These are phyloP conservation scores for Triticum urartu DNA, from an alignment of 176 grass and related monocot genomes.

Conservation along the genomic window DNA sequence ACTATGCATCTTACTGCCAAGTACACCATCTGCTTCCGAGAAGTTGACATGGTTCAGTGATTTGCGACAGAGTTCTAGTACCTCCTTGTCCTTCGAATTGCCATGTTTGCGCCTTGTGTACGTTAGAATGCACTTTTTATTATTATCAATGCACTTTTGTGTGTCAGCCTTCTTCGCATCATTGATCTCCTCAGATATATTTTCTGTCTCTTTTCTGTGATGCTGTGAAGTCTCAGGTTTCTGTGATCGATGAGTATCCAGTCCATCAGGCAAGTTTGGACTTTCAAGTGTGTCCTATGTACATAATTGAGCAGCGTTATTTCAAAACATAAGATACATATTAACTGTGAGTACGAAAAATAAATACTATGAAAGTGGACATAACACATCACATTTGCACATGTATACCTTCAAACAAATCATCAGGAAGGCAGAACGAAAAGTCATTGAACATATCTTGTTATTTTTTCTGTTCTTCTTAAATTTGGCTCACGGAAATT, in stretches of 20 bases:
- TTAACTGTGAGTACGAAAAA: neutral
- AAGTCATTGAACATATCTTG: neutral
- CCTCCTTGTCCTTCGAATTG: conserved; percentile 20
- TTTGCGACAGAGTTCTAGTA: conserved; percentile 42
- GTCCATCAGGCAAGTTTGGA: conserved; percentile 4
- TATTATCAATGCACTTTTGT: conserved; percentile 10
- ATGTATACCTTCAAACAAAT: neutral
- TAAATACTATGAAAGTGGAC: neutral
- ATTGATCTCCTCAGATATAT: neutral
- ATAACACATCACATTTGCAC: neutral
- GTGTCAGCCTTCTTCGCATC: conserved; percentile 31
- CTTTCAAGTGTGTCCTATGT: conserved; percentile 21
- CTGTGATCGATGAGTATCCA: conserved; percentile 29
- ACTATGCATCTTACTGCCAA: neutral
- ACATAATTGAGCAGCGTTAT: conserved; percentile 23
- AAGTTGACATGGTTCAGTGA: conserved; percentile 42
- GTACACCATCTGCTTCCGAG: conserved; percentile 22
- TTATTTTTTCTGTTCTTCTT: neutral
- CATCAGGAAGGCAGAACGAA: neutral
- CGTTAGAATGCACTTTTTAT: conserved; percentile 47
- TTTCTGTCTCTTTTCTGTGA: conserved; percentile 12
- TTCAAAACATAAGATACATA: conserved; percentile 8
- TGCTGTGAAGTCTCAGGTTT: conserved; percentile 20
- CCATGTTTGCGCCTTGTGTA: conserved; percentile 33
- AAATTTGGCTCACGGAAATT: neutral